phyloP scores from a whole-genome alignment of 345 rosid genomes.

The Aegle marmelos region DNA sequence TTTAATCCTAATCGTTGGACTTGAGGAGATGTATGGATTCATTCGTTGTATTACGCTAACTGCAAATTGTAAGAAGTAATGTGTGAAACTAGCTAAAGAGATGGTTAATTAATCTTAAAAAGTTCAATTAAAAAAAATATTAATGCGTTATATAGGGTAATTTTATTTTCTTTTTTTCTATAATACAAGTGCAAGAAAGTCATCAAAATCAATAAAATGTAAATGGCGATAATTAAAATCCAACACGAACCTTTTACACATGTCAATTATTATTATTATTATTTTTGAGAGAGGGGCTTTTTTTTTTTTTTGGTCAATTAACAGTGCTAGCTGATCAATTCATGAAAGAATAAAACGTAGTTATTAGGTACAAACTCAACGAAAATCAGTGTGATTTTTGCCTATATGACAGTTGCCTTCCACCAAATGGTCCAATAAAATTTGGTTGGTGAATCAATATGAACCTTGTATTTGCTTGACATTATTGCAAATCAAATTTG shows the following conservation, averaged over 20 bases:
- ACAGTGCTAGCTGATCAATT: not conserved
- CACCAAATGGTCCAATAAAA: not conserved
- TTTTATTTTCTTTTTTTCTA: too few relatives aligned
- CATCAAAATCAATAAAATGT: too few relatives aligned
- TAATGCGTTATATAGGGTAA: too few relatives aligned
- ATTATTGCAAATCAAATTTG: conserved; percentile 7
- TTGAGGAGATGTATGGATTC: not conserved
- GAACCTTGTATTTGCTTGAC: not conserved
- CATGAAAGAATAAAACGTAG: not conserved
- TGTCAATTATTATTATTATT: too few relatives aligned
- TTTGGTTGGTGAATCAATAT: not conserved
- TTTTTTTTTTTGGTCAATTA: too few relatives aligned
- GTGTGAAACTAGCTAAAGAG: too few relatives aligned
- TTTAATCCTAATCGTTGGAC: not conserved
- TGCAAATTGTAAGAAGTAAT: not conserved
- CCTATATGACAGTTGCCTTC: not conserved
- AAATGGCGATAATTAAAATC: too few relatives aligned
- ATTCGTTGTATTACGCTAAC: not conserved
- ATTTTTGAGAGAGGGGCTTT: too few relatives aligned
- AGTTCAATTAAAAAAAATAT: too few relatives aligned
- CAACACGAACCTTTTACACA: too few relatives aligned
- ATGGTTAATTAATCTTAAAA: too few relatives aligned
- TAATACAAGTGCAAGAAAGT: too few relatives aligned
- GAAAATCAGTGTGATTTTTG: not conserved
- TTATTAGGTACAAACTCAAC: not conserved